Conservation (phyloP, 164 flowering plant genomes). For the Saururus chinensis region DNA sequence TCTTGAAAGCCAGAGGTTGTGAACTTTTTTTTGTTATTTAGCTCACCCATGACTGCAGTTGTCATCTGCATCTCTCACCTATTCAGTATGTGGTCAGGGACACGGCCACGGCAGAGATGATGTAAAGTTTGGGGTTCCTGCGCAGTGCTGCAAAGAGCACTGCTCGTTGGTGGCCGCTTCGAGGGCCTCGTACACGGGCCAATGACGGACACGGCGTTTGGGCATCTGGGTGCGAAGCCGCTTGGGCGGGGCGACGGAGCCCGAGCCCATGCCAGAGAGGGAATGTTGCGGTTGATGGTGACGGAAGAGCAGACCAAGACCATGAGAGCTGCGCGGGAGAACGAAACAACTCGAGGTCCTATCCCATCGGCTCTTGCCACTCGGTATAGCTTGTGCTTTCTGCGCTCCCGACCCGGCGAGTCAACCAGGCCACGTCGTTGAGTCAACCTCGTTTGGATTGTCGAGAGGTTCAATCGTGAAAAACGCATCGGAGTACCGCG, state of each 20-base stretch:
- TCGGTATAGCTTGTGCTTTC: too few relatives aligned
- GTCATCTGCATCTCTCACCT: constrained; percentile 28
- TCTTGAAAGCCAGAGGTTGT: neutral
- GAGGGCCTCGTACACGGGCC: neutral
- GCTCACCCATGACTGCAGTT: neutral
- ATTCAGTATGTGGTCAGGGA: constrained; percentile 55
- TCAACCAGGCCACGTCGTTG: too few relatives aligned
- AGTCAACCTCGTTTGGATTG: too few relatives aligned
- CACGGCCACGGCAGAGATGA: constrained; percentile 53
- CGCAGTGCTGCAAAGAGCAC: neutral
- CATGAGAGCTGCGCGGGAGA: neutral
- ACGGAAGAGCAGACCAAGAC: neutral
- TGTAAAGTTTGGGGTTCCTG: constrained; percentile 27
- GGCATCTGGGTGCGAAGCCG: neutral
- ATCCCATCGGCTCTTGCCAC: neutral
- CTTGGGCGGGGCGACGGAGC: neutral
- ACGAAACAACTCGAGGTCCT: neutral
- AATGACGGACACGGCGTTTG: neutral
- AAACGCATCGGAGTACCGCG: too few relatives aligned
- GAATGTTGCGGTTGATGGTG: neutral
- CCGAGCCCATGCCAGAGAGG: neutral
- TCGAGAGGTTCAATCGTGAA: too few relatives aligned
- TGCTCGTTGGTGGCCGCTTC: neutral
- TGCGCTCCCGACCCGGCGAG: too few relatives aligned
- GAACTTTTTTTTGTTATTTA: neutral